Evolutionary conservation across 2,329 filamentous ascomycete species (phyloP), one percentile per base, ranked within the genome.

Genomic region (Phaeosphaeriaceae sp.): DNA sequence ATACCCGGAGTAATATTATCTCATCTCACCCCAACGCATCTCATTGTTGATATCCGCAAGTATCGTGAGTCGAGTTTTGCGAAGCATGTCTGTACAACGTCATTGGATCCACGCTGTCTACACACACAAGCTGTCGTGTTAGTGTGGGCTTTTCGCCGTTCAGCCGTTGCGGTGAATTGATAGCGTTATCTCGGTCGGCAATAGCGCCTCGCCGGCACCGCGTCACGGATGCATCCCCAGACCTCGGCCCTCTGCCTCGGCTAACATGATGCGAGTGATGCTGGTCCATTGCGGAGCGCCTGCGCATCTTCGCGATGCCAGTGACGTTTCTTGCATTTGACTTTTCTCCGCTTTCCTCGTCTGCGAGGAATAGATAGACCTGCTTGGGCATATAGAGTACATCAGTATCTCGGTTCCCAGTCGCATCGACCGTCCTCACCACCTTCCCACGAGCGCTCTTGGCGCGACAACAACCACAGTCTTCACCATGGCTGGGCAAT

Each of bases 401-500:
- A 36, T 13, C 6, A 17, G 53, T 48, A 65, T 53, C 61, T 61
- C 58, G n/a, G 55, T 61, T 52, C 45, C 58, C 53, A 54, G 61
- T 63, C 57, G 58, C 63, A 60, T 66, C 61, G 58, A 58, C 45
- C 40, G 53, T 54, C 60, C 51, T 60, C 61, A 53, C 58, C 61
- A 50, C 24, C 47, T 36, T 21, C 22, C 15, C 20, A 27, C 49
- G 36, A n/a, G 45, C 44, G 51, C 49, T 50, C 49, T 33, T 4
- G 3, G 48, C 33, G 27, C 47, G 31, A 48, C 2, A 36, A 27
- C 46, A 13, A 11, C 40, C 33, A 27, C 27, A 51, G 7, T 45
- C 51, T 25, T 42, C 55, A 59, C 53, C 42, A 87, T 87, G 85
- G 76, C 83, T 56, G 82, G 79, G 57, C 82, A 84, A 73, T 86